Percentiles rank a stretch among this genome's conserved stretches.
Conservation (phyloP, 768 basidiomycete species). For the Rhodosporidiobolus odoratus region DNA sequence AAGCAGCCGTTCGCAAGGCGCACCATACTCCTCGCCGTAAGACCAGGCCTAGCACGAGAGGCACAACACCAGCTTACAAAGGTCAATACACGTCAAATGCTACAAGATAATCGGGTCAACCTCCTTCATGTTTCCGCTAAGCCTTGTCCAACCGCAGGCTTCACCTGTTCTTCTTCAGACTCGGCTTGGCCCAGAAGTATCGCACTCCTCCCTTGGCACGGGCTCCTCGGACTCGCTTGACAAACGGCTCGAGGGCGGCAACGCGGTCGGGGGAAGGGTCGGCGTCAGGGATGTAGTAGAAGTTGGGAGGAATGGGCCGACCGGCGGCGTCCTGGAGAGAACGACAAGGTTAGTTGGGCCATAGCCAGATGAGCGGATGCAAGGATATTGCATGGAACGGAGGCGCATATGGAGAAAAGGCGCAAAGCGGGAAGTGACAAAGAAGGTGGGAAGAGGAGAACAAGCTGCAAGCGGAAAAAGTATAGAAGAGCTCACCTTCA, state of each 20-base stretch:
- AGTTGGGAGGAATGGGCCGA: constrained; percentile 45
- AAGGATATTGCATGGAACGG: too few species aligned
- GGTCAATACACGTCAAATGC: too few species aligned
- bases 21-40: too few species aligned
- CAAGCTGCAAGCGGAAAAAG: not conserved
- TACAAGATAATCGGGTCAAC: too few species aligned
- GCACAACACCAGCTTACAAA: too few species aligned
- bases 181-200: constrained; percentile 37
- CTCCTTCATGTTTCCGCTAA: too few species aligned
- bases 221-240: constrained; percentile 37
- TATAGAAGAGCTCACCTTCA: constrained; percentile 16
- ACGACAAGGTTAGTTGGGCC: not conserved
- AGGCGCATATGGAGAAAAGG: not conserved
- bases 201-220: constrained; percentile 13
- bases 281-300: constrained; percentile 46
- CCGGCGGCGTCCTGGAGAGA: constrained; percentile 46
- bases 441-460: not conserved
- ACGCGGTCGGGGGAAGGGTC: constrained; percentile 41
- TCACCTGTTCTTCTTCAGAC: constrained; percentile 17
- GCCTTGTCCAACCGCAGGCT: too few species aligned
- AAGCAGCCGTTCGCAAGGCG: too few species aligned
- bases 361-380: too few species aligned
- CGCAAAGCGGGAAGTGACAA: too few species aligned
- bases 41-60: too few species aligned
- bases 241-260: constrained; percentile 39